These are phyloP conservation scores for Oenanthe sinensis DNA, from an alignment of 129 eudicot genomes.

Conservation along the genomic window DNA sequence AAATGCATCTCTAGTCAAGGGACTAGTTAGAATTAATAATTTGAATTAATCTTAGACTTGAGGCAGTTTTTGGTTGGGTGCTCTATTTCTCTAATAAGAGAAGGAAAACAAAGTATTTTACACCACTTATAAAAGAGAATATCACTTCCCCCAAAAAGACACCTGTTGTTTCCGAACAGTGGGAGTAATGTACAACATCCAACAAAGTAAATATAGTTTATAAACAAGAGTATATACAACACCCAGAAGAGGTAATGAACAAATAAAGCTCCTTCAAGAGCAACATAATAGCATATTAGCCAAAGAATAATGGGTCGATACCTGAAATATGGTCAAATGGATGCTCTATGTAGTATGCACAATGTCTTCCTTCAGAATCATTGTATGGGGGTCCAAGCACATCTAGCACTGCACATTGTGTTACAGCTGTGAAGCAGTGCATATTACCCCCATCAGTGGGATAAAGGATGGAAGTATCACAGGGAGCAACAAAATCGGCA, in stretches of 20 bases:
- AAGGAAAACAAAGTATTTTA: background rate
- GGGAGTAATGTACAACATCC: too few species aligned
- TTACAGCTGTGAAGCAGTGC: conserved; percentile 85
- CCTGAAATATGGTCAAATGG: conserved; percentile 48
- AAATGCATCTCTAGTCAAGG: background rate
- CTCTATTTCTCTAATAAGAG: background rate
- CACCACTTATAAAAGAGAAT: background rate
- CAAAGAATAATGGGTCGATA: background rate
- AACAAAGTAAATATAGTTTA: background rate
- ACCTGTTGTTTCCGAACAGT: background rate
- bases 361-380: conserved; percentile 79
- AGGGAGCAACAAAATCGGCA: conserved; percentile 62
- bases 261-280: background rate
- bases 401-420: conserved; percentile 81
- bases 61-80: background rate
- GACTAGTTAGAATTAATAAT: background rate
- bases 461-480: conserved; percentile 61
- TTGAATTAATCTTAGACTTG: background rate
- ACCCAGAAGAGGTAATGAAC: background rate
- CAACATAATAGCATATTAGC: background rate
- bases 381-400: conserved; percentile 88
- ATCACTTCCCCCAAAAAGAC: background rate
- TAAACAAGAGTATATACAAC: background rate
- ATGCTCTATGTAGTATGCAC: conserved; percentile 57
- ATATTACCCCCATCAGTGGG: conserved; percentile 87